Evolutionary conservation across 139 green algal genomes (phyloP).

Genomic region (Choricystis sp.): DNA sequence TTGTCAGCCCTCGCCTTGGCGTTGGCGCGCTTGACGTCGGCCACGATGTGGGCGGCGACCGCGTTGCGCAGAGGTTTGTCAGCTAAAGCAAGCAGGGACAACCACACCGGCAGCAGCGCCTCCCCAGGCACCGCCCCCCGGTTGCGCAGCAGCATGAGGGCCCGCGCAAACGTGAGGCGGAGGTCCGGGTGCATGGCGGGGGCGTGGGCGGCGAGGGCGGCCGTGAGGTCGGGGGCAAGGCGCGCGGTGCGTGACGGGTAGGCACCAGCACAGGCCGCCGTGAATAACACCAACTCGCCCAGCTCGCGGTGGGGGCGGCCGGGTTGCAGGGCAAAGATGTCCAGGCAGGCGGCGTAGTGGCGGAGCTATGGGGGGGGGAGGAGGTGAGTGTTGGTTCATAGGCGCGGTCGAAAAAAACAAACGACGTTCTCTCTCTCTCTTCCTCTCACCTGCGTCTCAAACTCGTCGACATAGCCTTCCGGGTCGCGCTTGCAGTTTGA

Average conservation of each 20-base stretch:
- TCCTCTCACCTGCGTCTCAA: conserved; percentile 42
- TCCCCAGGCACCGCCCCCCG: conserved; percentile 38
- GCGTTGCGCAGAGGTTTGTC: conserved; percentile 77
- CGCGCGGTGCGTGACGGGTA: conserved; percentile 8
- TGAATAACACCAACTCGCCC: conserved; percentile 66
- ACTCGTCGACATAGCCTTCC: conserved; percentile 78
- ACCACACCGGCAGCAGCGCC: conserved; percentile 79
- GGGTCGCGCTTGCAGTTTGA: conserved; percentile 63
- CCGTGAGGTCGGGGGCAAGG: conserved; percentile 60
- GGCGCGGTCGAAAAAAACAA: too few relatives aligned
- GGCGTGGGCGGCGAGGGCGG: conserved; percentile 68
- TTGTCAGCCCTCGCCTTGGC: conserved; percentile 56
- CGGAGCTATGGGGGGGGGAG: conserved; percentile 18
- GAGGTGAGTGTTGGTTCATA: too few relatives aligned
- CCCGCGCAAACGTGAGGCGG: conserved; percentile 51
- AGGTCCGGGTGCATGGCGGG: conserved; percentile 48
- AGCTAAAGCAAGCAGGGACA: conserved; percentile 78
- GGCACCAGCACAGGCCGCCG: conserved; percentile 24
- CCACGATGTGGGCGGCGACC: conserved; percentile 83
- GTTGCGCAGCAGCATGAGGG: conserved; percentile 87
- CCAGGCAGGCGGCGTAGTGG: conserved; percentile 70
- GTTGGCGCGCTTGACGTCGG: conserved; percentile 79
- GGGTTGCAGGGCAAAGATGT: conserved; percentile 75
- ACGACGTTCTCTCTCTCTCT: too few relatives aligned
- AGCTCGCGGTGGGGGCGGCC: conserved; percentile 64